Evolutionary conservation across 2,329 filamentous ascomycete species (phyloP).

Genomic region (Colletotrichum sp.): DNA sequence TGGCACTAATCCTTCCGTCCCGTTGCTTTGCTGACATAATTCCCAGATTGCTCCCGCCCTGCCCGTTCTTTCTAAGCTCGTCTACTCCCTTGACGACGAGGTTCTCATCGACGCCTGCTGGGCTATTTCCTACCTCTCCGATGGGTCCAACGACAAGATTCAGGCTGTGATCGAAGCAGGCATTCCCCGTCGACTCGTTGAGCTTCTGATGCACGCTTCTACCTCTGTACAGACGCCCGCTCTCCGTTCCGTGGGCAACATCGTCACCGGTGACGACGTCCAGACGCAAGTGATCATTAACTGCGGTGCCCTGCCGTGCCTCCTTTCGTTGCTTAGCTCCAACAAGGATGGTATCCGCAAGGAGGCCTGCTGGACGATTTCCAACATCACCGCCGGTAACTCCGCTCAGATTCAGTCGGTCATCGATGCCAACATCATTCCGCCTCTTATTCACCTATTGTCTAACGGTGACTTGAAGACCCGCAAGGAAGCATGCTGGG

Average conservation of each 20-base stretch:
- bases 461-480: constrained; percentile 99
- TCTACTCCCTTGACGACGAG: constrained; percentile 98
- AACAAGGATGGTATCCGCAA: constrained; percentile 99
- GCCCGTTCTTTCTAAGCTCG: constrained; percentile 93
- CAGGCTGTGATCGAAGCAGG: constrained; percentile 98
- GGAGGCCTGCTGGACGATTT: constrained; percentile 99
- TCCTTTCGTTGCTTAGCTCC: constrained; percentile 93
- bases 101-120: constrained; percentile 99
- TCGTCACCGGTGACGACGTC: constrained; percentile 97
- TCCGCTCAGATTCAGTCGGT: constrained; percentile 97
- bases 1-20: not conserved
- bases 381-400: constrained; percentile 98
- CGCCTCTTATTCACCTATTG: constrained; percentile 92
- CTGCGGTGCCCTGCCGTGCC: constrained; percentile 88
- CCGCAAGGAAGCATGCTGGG: constrained; percentile 99
- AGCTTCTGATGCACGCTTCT: constrained; percentile 96
- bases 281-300: constrained; percentile 99
- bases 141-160: constrained; percentile 98
- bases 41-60: constrained; percentile 88
- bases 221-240: constrained; percentile 98
- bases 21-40: not conserved
- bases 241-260: constrained; percentile 96
- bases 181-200: constrained; percentile 93
- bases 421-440: constrained; percentile 95
- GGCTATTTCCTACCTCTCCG: constrained; percentile 98